A percentile compares a stretch with the other conserved stretches of the same genome.
Conservation (phyloP, 2,329 filamentous ascomycete genomes). For the Amylocarpus encephaloides region DNA sequence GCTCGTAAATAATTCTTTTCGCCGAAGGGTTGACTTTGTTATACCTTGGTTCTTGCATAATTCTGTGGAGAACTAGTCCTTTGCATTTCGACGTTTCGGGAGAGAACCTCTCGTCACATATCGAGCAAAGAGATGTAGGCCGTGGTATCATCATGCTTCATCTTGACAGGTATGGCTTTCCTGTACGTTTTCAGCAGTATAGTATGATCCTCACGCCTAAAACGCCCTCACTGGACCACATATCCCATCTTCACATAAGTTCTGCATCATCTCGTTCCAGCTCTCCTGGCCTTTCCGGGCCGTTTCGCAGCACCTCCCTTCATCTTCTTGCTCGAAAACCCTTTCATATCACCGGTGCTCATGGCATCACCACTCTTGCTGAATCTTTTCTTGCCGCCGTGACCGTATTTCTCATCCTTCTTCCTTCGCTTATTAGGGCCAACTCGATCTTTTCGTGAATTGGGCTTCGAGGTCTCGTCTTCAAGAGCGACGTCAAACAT, state of each 20-base stretch:
- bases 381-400: conserved; percentile 91
- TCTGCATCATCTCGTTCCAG: conserved; percentile 25
- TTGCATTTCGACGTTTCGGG: no score
- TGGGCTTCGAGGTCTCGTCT: conserved; percentile 34
- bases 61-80: no score
- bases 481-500: conserved; percentile 90
- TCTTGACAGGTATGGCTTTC: no score
- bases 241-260: background rate
- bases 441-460: conserved; percentile 36
- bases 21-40: no score
- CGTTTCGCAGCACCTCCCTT: conserved; percentile 51
- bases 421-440: conserved; percentile 75
- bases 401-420: conserved; percentile 92
- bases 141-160: no score
- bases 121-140: no score
- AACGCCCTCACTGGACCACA: background rate
- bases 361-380: conserved; percentile 83
- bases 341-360: conserved; percentile 73
- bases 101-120: no score
- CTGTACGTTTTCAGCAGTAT: no score
- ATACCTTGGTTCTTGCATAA: no score
- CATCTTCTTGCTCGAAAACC: conserved; percentile 81
- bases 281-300: conserved; percentile 41
- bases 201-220: no score
- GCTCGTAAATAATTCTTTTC: no score